Percentiles rank a stretch among this genome's conserved stretches.
Evolutionary conservation across 768 basidiomycete species (phyloP).

Genomic region (Pulveroboletus frians): DNA sequence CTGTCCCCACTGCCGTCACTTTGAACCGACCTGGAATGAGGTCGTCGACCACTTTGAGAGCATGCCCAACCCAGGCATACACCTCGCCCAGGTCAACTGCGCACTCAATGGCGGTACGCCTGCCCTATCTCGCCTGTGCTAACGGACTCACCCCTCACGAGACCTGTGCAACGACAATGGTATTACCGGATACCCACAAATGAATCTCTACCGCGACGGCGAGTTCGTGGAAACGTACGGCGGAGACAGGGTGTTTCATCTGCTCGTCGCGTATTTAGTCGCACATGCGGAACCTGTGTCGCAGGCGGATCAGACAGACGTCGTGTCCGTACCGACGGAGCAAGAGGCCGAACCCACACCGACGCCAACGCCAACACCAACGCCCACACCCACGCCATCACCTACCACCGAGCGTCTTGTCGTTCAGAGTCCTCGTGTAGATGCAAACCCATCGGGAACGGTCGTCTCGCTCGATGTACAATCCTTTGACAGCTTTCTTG

Average conservation of each 20-base stretch:
- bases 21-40: constrained; percentile 79
- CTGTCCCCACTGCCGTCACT: constrained; percentile 73
- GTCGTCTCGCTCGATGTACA: constrained; percentile 24
- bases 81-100: constrained; percentile 80
- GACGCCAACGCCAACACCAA: background rate
- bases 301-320: background rate
- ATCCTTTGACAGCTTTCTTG: constrained; percentile 37
- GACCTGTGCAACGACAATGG: constrained; percentile 75
- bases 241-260: constrained; percentile 47
- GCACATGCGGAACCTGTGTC: constrained; percentile 33
- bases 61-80: constrained; percentile 38
- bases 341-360: background rate
- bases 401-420: constrained; percentile 3
- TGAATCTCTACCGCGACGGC: constrained; percentile 71
- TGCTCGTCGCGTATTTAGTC: constrained; percentile 53
- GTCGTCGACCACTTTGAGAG: constrained; percentile 50
- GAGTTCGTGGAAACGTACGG: constrained; percentile 52
- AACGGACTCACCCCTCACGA: constrained; percentile 34
- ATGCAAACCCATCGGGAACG: constrained; percentile 23
- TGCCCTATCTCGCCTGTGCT: too few species aligned
- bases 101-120: constrained; percentile 67
- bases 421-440: constrained; percentile 13
- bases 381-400: constrained; percentile 2
- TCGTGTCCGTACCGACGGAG: constrained; percentile 1
- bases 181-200: constrained; percentile 68